Base-by-base conservation (phyloP, 805 yeast genomes). In the Sugiyamaella mastotermitis region DNA sequence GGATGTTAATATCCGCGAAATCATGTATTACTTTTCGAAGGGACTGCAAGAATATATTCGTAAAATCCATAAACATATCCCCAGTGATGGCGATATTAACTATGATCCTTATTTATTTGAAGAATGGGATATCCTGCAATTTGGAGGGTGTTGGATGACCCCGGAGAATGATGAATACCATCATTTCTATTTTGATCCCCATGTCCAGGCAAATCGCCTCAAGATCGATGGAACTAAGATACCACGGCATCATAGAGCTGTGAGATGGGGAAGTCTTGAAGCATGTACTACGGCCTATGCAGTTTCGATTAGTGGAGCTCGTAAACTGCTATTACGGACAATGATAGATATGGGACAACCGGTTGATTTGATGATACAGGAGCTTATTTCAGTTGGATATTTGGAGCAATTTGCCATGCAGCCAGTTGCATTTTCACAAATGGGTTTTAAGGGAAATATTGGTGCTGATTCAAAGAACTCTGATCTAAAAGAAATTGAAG, bases 231-330 rank as follows among this genome's bases (percentile, higher is more conserved):
- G 33, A 9, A 45, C 42, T 7, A 18, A n/a, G 7, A 19, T 26
- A 8, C 27, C 16, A 20, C 15, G 13, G 9, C 21, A 35, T 11
- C 32, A 42, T 17, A 24, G 48, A 13, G 41, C 39, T 3, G 37
- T 45, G 3, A 31, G 46, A 15, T 14, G 43, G 20, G 13, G 31
- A 21, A 35, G 32, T 6, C 11, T n/a, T 11, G 35, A 37, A 5
- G 38, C 36, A 3, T 43, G 47, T 24, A 37, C 47, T 13, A 41
- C 37, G 14, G 47, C 41, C 3, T 43, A 43, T 32, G 47, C 47
- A 9, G 16, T 43, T 11, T 21, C 42, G 8, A 40, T 25, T 11
- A 6, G 19, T 7, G 47, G 42, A 13, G 47, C 47, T 3, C 11
- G 18, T n/a, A 43, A 43, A 22, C 37, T 43, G 22, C 38, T 43